Evolutionary conservation across 2,329 filamentous ascomycete species (phyloP).

Genomic region (Colletotrichum sp.): DNA sequence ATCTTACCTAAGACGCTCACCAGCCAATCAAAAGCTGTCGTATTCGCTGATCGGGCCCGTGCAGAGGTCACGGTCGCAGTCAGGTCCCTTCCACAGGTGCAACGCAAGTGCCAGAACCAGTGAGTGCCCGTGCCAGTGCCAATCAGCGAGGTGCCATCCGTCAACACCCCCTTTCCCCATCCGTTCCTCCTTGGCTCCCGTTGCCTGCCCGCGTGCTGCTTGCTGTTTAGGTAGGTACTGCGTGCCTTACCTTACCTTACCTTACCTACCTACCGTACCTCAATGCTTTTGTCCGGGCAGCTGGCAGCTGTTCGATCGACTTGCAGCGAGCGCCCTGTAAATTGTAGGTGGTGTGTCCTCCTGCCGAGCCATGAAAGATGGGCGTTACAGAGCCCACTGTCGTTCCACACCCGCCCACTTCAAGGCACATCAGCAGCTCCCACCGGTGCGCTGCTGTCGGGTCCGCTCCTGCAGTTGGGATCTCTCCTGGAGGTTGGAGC

Average conservation of each 20-base stretch:
- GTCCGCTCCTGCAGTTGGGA: not conserved
- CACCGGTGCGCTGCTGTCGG: not conserved
- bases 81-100: not conserved
- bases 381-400: not conserved
- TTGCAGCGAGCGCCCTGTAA: not conserved
- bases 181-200: not conserved
- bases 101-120: not conserved
- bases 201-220: not conserved
- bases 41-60: not conserved
- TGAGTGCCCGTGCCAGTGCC: not conserved
- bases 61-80: not conserved
- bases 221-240: not conserved
- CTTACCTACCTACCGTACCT: too few relatives aligned
- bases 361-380: not conserved
- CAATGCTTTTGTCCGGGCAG: too few relatives aligned
- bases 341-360: not conserved
- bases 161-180: conserved; percentile 3
- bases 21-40: not conserved
- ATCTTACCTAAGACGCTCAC: conserved; percentile 9
- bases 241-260: not conserved
- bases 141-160: not conserved
- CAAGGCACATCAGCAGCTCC: not conserved
- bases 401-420: not conserved
- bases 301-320: not conserved
- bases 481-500: not conserved